phyloP scores from a whole-genome alignment of 768 basidiomycete genomes.

The Mycena galericulata region DNA sequence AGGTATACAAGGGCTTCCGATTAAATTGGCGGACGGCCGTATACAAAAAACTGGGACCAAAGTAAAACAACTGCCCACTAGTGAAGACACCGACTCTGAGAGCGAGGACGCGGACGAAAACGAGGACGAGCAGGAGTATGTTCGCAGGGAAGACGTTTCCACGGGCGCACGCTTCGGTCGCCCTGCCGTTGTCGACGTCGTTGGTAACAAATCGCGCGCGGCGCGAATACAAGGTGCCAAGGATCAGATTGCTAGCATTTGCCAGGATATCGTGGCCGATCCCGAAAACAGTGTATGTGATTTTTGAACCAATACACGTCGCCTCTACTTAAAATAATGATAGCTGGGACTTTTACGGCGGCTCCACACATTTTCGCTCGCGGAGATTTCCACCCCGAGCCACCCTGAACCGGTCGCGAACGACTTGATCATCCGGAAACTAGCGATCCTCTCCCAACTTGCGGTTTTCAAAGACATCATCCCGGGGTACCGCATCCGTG shows the following conservation, averaged over 20 bases:
- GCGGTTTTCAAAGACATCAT: constrained; percentile 97
- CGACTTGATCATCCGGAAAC: constrained; percentile 84
- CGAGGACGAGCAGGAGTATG: constrained; percentile 49
- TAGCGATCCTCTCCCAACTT: constrained; percentile 90
- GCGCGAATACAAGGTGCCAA: constrained; percentile 82
- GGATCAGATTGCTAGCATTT: constrained; percentile 93
- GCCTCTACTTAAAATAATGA: constrained; percentile 19
- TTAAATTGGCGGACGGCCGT: constrained; percentile 86
- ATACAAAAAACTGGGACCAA: constrained; percentile 70
- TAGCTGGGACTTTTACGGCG: constrained; percentile 92
- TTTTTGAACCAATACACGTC: background rate
- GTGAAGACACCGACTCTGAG: constrained; percentile 44
- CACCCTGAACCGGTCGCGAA: constrained; percentile 81
- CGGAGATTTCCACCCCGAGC: constrained; percentile 75
- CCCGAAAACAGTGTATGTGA: constrained; percentile 91
- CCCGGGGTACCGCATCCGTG: constrained; percentile 95
- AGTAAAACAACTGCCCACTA: constrained; percentile 39
- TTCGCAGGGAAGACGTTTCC: constrained; percentile 72
- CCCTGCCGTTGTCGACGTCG: constrained; percentile 78
- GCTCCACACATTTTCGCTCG: constrained; percentile 88
- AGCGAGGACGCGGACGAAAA: constrained; percentile 47
- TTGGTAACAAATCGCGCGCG: constrained; percentile 74
- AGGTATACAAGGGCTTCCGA: constrained; percentile 77
- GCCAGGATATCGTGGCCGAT: constrained; percentile 93
- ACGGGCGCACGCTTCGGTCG: constrained; percentile 93